phyloP scores from a whole-genome alignment of 2,329 filamentous ascomycete species.

The Diaporthe ilicicola region DNA sequence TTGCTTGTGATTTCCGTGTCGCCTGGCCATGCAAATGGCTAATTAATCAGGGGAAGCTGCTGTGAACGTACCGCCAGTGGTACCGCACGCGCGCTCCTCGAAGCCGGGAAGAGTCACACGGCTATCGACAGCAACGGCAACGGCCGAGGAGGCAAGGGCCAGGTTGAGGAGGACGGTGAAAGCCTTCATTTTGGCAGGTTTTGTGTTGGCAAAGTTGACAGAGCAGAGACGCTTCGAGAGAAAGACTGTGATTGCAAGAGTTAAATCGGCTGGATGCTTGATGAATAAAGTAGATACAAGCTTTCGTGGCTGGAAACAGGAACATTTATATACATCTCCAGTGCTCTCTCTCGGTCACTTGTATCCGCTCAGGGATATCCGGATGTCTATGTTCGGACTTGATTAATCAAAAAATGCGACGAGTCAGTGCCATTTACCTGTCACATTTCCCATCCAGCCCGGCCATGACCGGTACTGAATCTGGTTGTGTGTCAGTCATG shows the following conservation, averaged over 20 bases:
- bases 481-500: background rate
- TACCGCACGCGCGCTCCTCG: background rate
- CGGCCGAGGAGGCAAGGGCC: background rate
- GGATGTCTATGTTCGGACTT: background rate
- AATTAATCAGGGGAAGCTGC: too few species aligned
- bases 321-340: background rate
- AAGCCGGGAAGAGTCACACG: background rate
- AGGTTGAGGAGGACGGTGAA: conserved; percentile 1
- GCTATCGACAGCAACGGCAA: conserved; percentile 4
- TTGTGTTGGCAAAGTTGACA: background rate
- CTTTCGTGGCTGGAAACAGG: background rate
- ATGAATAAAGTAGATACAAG: background rate
- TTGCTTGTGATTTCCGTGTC: fast-evolving
- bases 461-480: conserved; percentile 7
- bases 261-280: background rate
- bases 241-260: background rate
- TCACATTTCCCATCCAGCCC: background rate
- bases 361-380: background rate
- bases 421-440: conserved; percentile 8
- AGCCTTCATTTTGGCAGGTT: conserved; percentile 1
- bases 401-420: background rate
- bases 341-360: background rate
- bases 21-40: background rate
- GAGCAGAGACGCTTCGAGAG: background rate
- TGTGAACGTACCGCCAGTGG: background rate